Evolutionary conservation across 176 grass and related monocot genomes (phyloP), one percentile per base, ranked within the genome.

Genomic region (Phragmites australis): DNA sequence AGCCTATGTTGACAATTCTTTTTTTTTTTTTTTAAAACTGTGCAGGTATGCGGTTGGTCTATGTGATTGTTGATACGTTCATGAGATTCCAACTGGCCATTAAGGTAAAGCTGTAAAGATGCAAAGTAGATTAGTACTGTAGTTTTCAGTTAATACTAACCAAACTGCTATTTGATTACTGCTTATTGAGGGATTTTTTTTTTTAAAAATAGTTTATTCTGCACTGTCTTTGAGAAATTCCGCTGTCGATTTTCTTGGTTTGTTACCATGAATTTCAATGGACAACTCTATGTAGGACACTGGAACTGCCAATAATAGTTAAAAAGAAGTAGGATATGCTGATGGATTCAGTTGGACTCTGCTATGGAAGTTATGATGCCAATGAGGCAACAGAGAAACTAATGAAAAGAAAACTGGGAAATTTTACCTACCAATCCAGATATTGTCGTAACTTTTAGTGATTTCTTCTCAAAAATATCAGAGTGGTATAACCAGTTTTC

Each of bases 61-160:
- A 74, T 79, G 69, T 82, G 48, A 81, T 94, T 83, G 75, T 98
- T 78, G 86, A 85, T 73, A 88, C 59, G 14, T 74, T 98, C 60
- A 73, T 89, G 74, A 77, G 32, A 72, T 98, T 93, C 81, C 78
- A 88, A 60, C 61, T 94, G 55, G 78, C 71, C 59, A 87, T 94
- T 54, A 89, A 93, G 95, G 90, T 98, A 90, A 83, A 77, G 1
- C 46, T 78, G 11, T 78, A 56, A 78, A 43, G 15, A 69, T 54
- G n/a, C 41, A 59, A 18, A 43, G 9, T 74, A 74, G 14, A 68
- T n/a, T 46, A 73, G 19, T 50, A 56, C 47, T 51, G 46, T 62
- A 63, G 64, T 71, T 59, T 17, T 85, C 40, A 62, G 3, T 78
- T 69, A 21, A 58, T 46, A 13, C 30, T 56, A 25, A 12, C n/a